Percentiles rank a stretch among this genome's conserved stretches.
These are phyloP conservation scores for Lentinula aciculospora DNA, from an alignment of 768 basidiomycete genomes.

Conservation along the genomic window DNA sequence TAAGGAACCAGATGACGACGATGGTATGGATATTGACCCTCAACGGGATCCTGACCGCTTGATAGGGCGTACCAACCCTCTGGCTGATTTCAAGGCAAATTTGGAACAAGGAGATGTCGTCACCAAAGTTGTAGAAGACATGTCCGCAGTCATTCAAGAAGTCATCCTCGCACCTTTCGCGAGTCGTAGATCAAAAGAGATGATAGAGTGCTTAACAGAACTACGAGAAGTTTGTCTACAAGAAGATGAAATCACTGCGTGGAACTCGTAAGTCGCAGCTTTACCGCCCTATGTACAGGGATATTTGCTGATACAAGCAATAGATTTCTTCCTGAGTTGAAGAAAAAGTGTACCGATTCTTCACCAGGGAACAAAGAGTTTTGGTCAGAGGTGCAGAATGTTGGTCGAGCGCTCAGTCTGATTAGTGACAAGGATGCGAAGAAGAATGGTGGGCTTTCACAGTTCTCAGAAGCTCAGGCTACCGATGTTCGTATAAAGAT, in stretches of 20 bases:
- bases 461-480: constrained; percentile 48
- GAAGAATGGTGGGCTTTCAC: constrained; percentile 50
- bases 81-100: constrained; percentile 73
- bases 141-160: constrained; percentile 65
- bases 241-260: constrained; percentile 81
- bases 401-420: constrained; percentile 37
- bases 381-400: constrained; percentile 50
- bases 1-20: constrained; percentile 13
- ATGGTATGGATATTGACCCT: constrained; percentile 34
- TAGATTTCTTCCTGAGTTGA: constrained; percentile 62
- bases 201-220: constrained; percentile 66
- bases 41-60: constrained; percentile 66
- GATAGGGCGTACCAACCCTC: constrained; percentile 66
- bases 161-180: constrained; percentile 71
- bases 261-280: constrained; percentile 56
- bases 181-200: constrained; percentile 55
- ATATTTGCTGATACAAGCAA: neutral
- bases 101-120: constrained; percentile 73
- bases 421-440: constrained; percentile 56
- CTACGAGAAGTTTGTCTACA: constrained; percentile 64
- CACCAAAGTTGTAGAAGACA: constrained; percentile 79
- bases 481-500: constrained; percentile 36
- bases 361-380: constrained; percentile 61
- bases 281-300: neutral
- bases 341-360: constrained; percentile 41